Conservation (phyloP, 129 eudicot species). For the Flaveria ramosissima region DNA sequence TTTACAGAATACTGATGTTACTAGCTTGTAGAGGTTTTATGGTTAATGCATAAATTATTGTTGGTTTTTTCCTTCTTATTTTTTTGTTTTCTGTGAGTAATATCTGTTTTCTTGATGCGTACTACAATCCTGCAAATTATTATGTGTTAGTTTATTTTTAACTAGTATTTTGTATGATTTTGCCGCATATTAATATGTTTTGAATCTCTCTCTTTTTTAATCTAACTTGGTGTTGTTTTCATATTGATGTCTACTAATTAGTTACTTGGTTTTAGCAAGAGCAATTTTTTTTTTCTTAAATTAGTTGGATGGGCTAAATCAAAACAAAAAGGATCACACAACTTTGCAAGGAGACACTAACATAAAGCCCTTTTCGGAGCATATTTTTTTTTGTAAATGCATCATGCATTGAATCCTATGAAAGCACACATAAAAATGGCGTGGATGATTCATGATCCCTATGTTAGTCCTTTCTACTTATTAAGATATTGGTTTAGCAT, state of each 20-base stretch:
- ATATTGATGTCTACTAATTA: too few relatives aligned
- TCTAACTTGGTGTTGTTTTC: too few relatives aligned
- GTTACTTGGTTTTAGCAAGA: too few relatives aligned
- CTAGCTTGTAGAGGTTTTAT: too few relatives aligned
- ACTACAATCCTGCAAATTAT: not conserved
- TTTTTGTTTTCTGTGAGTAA: not conserved
- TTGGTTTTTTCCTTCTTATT: not conserved
- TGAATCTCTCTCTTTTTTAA: too few relatives aligned
- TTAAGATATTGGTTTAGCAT: not conserved
- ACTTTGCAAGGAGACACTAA: not conserved
- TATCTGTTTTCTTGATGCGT: not conserved
- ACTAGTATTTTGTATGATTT: not conserved
- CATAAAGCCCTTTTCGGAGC: not conserved
- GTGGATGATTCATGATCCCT: not conserved
- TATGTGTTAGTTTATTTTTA: not conserved
- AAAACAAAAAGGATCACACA: not conserved
- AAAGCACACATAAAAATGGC: not conserved
- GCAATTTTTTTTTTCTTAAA: not conserved
- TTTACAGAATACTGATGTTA: too few relatives aligned
- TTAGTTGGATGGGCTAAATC: not conserved
- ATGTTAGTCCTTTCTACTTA: not conserved
- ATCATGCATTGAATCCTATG: not conserved
- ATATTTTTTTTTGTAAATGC: not conserved
- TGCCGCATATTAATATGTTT: too few relatives aligned
- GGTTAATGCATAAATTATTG: not conserved